Conservation (phyloP, 2,329 filamentous ascomycete species). For the Pseudogymnoascus sp. region DNA sequence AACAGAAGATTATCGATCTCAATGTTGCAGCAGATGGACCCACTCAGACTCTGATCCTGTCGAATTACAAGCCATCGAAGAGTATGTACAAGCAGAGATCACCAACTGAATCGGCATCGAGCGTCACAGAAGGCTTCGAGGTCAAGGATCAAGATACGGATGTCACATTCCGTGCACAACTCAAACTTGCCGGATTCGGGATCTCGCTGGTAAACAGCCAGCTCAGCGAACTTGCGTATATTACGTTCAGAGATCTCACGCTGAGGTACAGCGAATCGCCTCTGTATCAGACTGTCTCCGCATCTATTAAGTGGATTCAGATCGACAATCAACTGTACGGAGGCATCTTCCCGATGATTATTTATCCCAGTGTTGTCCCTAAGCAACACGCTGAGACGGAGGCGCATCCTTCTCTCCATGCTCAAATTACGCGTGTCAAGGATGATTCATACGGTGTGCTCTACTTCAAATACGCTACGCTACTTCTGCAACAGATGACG, state of each 20-base stretch:
- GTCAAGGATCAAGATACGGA: slow-evolving; percentile 87
- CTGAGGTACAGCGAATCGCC: slow-evolving; percentile 90
- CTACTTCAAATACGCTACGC: slow-evolving; percentile 96
- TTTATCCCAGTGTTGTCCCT: slow-evolving; percentile 95
- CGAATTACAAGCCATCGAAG: slow-evolving; percentile 88
- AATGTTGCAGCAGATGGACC: slow-evolving; percentile 94
- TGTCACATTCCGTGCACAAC: slow-evolving; percentile 80
- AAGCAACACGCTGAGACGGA: slow-evolving; percentile 97
- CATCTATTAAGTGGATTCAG: slow-evolving; percentile 97
- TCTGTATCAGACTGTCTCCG: slow-evolving; percentile 83
- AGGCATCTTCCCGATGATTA: slow-evolving; percentile 92
- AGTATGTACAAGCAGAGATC: slow-evolving; percentile 71
- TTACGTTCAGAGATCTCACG: slow-evolving; percentile 87
- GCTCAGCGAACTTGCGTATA: slow-evolving; percentile 83
- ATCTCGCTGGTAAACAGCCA: slow-evolving; percentile 91
- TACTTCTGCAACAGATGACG: slow-evolving; percentile 95
- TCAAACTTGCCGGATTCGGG: slow-evolving; percentile 84
- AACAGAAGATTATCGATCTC: slow-evolving; percentile 88
- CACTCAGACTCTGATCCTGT: slow-evolving; percentile 87
- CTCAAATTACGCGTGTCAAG: slow-evolving; percentile 88
- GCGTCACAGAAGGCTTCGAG: slow-evolving; percentile 67
- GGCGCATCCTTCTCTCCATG: slow-evolving; percentile 88
- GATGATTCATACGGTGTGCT: slow-evolving; percentile 96
- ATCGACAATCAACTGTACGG: slow-evolving; percentile 98
- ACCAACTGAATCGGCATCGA: slow-evolving; percentile 45